Evolutionary conservation across 306 rosid genomes (phyloP).

Genomic region (Quercus gilva): DNA sequence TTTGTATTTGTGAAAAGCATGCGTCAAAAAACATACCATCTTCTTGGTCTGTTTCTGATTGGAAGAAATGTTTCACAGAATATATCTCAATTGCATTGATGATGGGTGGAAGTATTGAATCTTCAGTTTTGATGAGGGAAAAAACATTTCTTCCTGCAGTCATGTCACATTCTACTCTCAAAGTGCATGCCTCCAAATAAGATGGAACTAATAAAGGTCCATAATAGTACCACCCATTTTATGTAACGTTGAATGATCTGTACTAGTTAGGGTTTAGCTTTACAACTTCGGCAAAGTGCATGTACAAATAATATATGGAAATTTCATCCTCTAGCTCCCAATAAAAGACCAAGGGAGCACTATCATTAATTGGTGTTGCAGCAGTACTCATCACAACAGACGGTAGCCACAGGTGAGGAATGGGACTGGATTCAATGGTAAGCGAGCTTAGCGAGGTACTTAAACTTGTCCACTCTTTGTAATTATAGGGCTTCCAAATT

Average conservation of each 20-base stretch:
- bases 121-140: not conserved
- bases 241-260: conserved; percentile 17
- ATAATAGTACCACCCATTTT: conserved; percentile 1
- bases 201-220: conserved; percentile 3
- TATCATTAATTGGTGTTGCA: conserved; percentile 5
- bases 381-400: conserved; percentile 38
- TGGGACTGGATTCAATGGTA: not conserved
- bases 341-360: not conserved
- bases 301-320: not conserved
- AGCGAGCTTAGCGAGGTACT: conserved; percentile 24
- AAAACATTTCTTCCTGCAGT: not conserved
- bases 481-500: not conserved
- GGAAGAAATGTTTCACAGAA: conserved; percentile 8
- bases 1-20: too few relatives aligned
- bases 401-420: conserved; percentile 5
- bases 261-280: conserved; percentile 13
- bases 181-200: not conserved
- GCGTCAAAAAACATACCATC: conserved; percentile 24
- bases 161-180: not conserved
- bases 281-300: conserved; percentile 33
- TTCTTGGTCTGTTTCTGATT: conserved; percentile 24
- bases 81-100: conserved; percentile 38
- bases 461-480: not conserved
- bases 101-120: conserved; percentile 43
- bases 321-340: not conserved